phyloP scores from a whole-genome alignment of 148 eudicot species.

The Arbutus unedo region DNA sequence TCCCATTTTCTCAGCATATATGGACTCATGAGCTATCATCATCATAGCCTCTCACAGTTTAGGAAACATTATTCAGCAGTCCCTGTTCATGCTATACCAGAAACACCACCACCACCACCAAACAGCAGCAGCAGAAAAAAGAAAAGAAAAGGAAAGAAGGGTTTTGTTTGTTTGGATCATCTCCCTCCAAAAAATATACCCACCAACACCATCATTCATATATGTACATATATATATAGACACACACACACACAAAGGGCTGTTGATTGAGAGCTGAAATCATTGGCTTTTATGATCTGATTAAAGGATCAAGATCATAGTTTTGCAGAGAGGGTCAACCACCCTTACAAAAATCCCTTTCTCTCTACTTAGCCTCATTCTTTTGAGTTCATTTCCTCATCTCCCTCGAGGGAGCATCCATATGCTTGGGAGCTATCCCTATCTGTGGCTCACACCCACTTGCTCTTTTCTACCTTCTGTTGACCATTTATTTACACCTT shows the following conservation, averaged over 20 bases:
- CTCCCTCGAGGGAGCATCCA: neutral
- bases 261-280: conserved; percentile 5
- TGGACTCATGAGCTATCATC: too few relatives aligned
- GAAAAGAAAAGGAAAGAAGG: too few relatives aligned
- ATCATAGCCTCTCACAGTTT: too few relatives aligned
- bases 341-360: neutral
- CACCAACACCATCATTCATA: too few relatives aligned
- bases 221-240: neutral
- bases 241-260: neutral
- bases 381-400: neutral
- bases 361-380: conserved; percentile 8
- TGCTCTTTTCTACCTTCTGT: neutral
- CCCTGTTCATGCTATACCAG: too few relatives aligned
- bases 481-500: neutral
- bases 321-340: conserved; percentile 4
- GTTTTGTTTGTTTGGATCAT: too few relatives aligned
- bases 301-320: neutral
- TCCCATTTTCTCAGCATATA: too few relatives aligned
- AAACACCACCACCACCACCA: too few relatives aligned
- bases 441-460: neutral
- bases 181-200: too few relatives aligned
- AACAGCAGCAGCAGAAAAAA: too few relatives aligned
- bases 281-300: neutral
- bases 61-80: too few relatives aligned
- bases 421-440: neutral